Evolutionary conservation across 1,284 basidiomycete species (phyloP).

Genomic region (Lignosus rhinocerotis): DNA sequence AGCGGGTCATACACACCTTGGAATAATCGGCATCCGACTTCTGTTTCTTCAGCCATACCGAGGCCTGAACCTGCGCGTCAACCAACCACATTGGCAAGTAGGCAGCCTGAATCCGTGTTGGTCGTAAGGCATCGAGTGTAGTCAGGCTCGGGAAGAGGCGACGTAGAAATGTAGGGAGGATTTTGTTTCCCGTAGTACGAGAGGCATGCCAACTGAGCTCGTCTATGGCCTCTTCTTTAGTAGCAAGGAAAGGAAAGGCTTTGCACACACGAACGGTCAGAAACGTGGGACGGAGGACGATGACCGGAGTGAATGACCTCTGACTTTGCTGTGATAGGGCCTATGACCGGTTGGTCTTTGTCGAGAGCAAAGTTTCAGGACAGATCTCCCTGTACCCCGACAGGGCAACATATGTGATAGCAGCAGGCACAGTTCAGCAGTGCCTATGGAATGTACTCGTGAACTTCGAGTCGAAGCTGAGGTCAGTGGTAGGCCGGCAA

Average conservation of each 20-base stretch:
- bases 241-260: conserved; percentile 43
- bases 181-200: conserved; percentile 23
- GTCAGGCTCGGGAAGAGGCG: conserved; percentile 31
- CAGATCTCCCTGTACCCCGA: no score
- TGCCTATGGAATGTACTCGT: no score
- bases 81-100: conserved; percentile 66
- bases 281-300: neutral
- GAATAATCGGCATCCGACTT: conserved; percentile 5
- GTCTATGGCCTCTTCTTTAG: conserved; percentile 34
- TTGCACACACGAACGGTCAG: neutral
- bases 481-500: no score
- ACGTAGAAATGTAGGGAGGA: conserved; percentile 22
- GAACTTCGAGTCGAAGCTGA: neutral
- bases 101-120: conserved; percentile 41
- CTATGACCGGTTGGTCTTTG: neutral
- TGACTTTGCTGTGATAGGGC: conserved; percentile 43
- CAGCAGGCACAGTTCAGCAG: no score
- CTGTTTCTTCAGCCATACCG: conserved; percentile 23
- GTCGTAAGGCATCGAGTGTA: conserved; percentile 28
- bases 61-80: conserved; percentile 49
- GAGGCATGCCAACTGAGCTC: conserved; percentile 27
- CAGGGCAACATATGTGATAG: no score
- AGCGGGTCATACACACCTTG: conserved; percentile 11
- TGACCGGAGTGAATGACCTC: conserved; percentile 35
- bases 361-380: neutral